Evolutionary conservation across 2,329 filamentous ascomycete genomes (phyloP), one percentile per base, ranked within the genome.

Genomic region (Didymella lethalis): DNA sequence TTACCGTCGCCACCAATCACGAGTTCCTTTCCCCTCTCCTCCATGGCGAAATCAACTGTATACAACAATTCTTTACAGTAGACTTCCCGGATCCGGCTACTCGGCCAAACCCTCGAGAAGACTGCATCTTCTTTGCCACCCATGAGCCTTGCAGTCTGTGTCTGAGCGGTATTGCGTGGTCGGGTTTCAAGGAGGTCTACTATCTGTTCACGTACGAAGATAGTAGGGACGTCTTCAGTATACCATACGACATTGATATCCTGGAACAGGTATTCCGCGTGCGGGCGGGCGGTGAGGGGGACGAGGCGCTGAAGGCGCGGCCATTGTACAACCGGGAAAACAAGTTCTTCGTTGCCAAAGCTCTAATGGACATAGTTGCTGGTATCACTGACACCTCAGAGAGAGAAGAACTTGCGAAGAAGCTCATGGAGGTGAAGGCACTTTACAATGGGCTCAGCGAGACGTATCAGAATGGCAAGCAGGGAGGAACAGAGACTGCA

Each of bases 11-110:
- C 10, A 86, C 83, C 45, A 87, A 87, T 76, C 82, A 86, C 70
- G 84, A 86, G 70, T 78, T 78, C 11, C 70, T 69, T 0, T 86
- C 84, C 4, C 85, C 85, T 2, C 78, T 86, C 4, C 78, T 86
- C 8, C 85, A 86, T 70, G 85, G 84, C 60, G 85, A 87, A 64
- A 85, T 86, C 71, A 84, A 86, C 71, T 86, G 84, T 77, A 86
- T 87, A 72, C 84, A 86, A 65, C 74, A 81, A 31, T 86, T 86
- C 76, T 86, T 85, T 73, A 78, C 78, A 1, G 36, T 57, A 40
- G 60, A 66, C 40, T 67, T 56, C 23, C 62, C 65, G 0, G 68
- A 59, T 69, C 78, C 12, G 62, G 72, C 46, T 66, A 80, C 3
- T 58, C 70, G 34, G 65, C 77, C 82, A 0, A 80, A 81, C 0